Conservation (phyloP, 129 eudicot species). For the Saposhnikovia divaricata region DNA sequence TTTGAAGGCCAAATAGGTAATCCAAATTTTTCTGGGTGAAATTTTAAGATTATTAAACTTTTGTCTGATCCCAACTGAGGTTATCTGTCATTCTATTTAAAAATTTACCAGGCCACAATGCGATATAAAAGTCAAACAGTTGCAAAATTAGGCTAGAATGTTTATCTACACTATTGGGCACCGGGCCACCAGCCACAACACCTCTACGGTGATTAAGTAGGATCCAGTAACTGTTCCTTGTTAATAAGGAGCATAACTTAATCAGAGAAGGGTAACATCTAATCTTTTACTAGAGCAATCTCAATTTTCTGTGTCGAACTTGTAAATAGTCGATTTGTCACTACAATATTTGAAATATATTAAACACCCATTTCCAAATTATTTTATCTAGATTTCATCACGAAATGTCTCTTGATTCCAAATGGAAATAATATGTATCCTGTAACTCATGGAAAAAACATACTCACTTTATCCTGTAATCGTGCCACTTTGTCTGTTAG, state of each 20-base stretch:
- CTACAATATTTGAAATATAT: not conserved
- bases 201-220: not conserved
- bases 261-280: not conserved
- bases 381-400: not conserved
- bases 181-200: not conserved
- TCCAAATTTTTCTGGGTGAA: not conserved
- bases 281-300: not conserved
- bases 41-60: not conserved
- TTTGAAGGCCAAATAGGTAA: not conserved
- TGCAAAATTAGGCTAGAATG: not conserved
- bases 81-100: not conserved
- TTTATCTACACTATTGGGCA: not conserved
- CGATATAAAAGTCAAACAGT: not conserved
- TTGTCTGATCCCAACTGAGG: not conserved
- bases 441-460: not conserved
- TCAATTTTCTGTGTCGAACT: not conserved
- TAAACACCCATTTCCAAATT: not conserved
- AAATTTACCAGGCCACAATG: not conserved
- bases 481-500: constrained; percentile 65
- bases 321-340: not conserved
- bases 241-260: not conserved
- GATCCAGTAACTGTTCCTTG: not conserved
- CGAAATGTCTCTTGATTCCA: not conserved
- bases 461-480: constrained; percentile 57
- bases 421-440: not conserved